These are phyloP conservation scores for Heliophila coronopifolia DNA, from an alignment of 441 rosid genomes.

Conservation along the genomic window DNA sequence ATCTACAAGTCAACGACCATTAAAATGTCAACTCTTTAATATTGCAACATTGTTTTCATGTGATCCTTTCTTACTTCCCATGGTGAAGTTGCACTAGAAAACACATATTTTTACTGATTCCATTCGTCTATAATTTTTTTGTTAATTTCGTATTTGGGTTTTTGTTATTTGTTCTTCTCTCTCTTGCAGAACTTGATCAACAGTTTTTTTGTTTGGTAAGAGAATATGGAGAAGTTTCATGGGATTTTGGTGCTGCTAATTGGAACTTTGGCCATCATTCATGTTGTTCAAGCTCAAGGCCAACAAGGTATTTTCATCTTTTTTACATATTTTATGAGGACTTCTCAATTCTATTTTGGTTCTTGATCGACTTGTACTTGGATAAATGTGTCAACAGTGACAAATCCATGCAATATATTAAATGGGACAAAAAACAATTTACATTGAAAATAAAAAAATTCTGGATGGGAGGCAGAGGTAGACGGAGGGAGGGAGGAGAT, in stretches of 20 bases:
- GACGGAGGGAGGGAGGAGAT: too few species aligned
- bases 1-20: not conserved
- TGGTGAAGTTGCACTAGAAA: slow-evolving; percentile 18
- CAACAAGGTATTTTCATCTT: slow-evolving; percentile 24
- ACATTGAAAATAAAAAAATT: too few species aligned
- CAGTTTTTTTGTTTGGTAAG: not conserved
- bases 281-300: slow-evolving; percentile 22
- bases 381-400: too few species aligned
- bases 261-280: slow-evolving; percentile 7
- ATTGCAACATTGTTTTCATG: not conserved
- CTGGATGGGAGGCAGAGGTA: too few species aligned
- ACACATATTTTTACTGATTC: slow-evolving; percentile 1
- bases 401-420: too few species aligned
- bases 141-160: not conserved
- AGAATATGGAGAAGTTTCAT: slow-evolving; percentile 16
- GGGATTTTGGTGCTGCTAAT: slow-evolving; percentile 8
- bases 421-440: too few species aligned
- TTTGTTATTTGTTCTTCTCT: not conserved
- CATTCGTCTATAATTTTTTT: not conserved
- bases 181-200: not conserved
- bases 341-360: too few species aligned
- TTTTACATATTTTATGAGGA: too few species aligned
- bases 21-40: slow-evolving; percentile 22
- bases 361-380: too few species aligned
- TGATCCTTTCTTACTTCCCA: not conserved